Conservation (phyloP, 2,329 filamentous ascomycete genomes). For the Diaporthe ilicicola region DNA sequence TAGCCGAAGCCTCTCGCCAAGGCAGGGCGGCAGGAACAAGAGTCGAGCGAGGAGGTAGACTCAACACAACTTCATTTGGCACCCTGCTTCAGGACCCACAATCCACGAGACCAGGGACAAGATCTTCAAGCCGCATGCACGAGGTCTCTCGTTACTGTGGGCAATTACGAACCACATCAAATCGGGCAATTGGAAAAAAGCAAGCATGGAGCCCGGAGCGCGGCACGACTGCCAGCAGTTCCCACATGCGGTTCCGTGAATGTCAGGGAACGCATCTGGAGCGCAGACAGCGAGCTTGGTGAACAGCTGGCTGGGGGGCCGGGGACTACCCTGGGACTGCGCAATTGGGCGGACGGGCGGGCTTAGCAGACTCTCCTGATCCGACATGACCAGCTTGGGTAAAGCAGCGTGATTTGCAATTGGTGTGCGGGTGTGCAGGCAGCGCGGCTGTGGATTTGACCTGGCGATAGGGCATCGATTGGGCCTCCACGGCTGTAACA, state of each 20-base stretch:
- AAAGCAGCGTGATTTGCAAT: slow-evolving; percentile 27
- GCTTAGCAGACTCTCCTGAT: slow-evolving; percentile 24
- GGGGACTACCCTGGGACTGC: slow-evolving; percentile 27
- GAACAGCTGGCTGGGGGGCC: slow-evolving; percentile 28
- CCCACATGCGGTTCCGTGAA: slow-evolving; percentile 5
- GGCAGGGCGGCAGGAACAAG: slow-evolving; percentile 31
- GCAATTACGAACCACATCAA: slow-evolving; percentile 19
- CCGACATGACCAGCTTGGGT: background rate
- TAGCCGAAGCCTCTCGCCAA: slow-evolving; percentile 30
- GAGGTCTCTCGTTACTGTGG: slow-evolving; percentile 24
- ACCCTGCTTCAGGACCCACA: slow-evolving; percentile 34
- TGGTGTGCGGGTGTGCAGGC: slow-evolving; percentile 21
- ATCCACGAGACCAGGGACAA: slow-evolving; percentile 32
- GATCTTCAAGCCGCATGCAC: slow-evolving; percentile 30
- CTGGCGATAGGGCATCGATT: slow-evolving; percentile 28
- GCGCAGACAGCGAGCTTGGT: slow-evolving; percentile 21
- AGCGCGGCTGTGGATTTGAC: slow-evolving; percentile 23
- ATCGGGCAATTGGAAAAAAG: slow-evolving; percentile 30
- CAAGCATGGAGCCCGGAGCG: slow-evolving; percentile 11
- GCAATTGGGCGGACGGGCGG: slow-evolving; percentile 22
- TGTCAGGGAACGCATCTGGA: slow-evolving; percentile 25
- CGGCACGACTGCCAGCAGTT: slow-evolving; percentile 22
- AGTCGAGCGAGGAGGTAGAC: slow-evolving; percentile 24
- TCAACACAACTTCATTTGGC: slow-evolving; percentile 28
- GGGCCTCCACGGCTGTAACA: slow-evolving; percentile 31